These are phyloP conservation scores for Cryptococcus sp. DNA, from an alignment of 1,284 basidiomycete species.

Conservation along the genomic window DNA sequence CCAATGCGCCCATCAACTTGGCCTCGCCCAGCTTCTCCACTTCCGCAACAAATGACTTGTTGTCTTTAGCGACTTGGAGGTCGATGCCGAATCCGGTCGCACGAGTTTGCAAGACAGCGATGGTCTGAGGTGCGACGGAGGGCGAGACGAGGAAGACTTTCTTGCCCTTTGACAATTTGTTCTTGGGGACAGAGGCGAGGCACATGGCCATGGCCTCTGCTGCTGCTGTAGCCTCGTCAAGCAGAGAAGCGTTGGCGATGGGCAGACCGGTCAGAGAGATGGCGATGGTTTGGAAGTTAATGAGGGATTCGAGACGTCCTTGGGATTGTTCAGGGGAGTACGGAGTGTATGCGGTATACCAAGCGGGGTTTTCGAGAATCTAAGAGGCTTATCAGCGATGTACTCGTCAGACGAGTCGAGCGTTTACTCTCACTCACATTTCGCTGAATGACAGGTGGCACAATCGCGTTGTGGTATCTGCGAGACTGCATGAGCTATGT, in stretches of 20 bases:
- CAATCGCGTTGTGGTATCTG: constrained; percentile 84
- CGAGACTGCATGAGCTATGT: background rate
- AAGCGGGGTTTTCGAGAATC: constrained; percentile 94
- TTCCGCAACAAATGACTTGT: constrained; percentile 58
- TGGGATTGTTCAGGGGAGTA: constrained; percentile 56
- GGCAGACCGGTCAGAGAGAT: constrained; percentile 93
- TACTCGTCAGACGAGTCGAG: too few species aligned
- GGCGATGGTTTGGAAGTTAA: constrained; percentile 97
- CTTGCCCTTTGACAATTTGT: constrained; percentile 67
- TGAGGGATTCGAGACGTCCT: constrained; percentile 87
- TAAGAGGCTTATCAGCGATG: constrained; percentile 41
- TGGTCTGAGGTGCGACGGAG: constrained; percentile 80
- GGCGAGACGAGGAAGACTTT: constrained; percentile 81
- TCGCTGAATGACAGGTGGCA: constrained; percentile 88
- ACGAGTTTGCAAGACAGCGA: constrained; percentile 81
- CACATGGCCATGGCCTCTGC: constrained; percentile 70
- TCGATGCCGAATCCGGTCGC: constrained; percentile 88
- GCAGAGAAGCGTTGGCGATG: constrained; percentile 88
- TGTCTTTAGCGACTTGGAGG: constrained; percentile 62
- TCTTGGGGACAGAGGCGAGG: constrained; percentile 47
- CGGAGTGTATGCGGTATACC: constrained; percentile 98
- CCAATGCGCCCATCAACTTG: constrained; percentile 76
- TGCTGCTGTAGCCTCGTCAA: constrained; percentile 90
- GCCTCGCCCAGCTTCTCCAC: constrained; percentile 59
- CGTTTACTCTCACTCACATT: constrained; percentile 63